A percentile compares a stretch with the other conserved stretches of the same genome.
Evolutionary conservation across 192 early-diverging fungal species (phyloP).

Genomic region (Neocallimastix lanati): DNA sequence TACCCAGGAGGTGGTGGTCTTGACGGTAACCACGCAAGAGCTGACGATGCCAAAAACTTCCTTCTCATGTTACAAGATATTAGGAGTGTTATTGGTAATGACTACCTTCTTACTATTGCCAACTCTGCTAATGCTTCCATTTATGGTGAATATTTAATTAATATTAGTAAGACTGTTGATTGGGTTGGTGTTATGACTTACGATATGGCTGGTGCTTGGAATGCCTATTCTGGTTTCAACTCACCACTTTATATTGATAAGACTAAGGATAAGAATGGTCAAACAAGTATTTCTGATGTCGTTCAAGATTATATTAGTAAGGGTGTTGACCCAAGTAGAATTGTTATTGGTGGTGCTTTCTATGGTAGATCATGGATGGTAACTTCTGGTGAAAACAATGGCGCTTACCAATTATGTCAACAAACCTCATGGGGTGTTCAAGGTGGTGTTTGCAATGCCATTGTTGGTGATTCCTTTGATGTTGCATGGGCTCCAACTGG

Average conservation of each 20-base stretch:
- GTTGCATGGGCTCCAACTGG: slow-evolving; percentile 9
- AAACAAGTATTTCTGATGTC: slow-evolving; percentile 13
- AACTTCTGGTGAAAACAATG: background rate
- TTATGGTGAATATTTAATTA: slow-evolving; percentile 1
- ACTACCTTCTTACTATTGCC: background rate
- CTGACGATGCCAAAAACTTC: slow-evolving; percentile 16
- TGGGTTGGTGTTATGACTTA: slow-evolving; percentile 4
- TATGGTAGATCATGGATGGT: slow-evolving; percentile 20
- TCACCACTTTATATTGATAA: slow-evolving; percentile 2
- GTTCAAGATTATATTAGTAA: slow-evolving; percentile 46
- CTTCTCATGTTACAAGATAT: slow-evolving; percentile 15
- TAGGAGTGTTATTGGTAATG: slow-evolving; percentile 8
- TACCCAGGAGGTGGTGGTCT: slow-evolving; percentile 33
- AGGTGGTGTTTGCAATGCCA: background rate
- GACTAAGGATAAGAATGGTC: background rate
- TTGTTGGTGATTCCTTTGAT: background rate
- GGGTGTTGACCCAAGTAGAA: slow-evolving; percentile 62
- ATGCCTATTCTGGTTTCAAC: slow-evolving; percentile 1
- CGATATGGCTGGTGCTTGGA: slow-evolving; percentile 3
- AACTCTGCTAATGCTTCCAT: background rate
- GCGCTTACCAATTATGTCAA: slow-evolving; percentile 11
- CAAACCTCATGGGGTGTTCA: background rate
- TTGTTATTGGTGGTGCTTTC: slow-evolving; percentile 81
- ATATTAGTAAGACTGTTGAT: slow-evolving; percentile 2
- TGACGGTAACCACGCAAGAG: slow-evolving; percentile 27